Evolutionary conservation across 768 basidiomycete genomes (phyloP), one percentile per base, ranked within the genome.

Genomic region (Mycena pura): DNA sequence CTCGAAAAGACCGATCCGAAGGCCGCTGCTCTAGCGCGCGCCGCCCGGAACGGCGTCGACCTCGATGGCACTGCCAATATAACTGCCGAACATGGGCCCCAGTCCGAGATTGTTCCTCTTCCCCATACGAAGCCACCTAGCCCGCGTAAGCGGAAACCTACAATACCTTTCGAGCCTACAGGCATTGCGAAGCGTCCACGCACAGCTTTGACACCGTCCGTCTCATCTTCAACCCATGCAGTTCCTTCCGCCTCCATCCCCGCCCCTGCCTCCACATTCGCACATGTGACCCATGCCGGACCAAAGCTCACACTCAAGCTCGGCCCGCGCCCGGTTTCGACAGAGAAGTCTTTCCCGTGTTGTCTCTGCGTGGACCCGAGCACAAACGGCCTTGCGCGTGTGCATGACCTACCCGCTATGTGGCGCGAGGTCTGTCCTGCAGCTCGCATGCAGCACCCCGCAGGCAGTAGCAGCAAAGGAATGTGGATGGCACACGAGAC

Each of bases 401-500:
- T 93, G 19, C 82, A 88, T 32, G 88, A 91, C 59, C 87, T 88
- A 17, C 91, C 91, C 3, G 52, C 78, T 6, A 76, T 79, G 29
- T 77, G 83, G 66, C 85, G 78, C 62, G 87, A 88, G 47, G 78
- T 81, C 13, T 73, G 78, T 5, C 84, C 84, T 36, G 80, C 78
- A 10, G 57, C 60, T 15, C 63, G 52, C 24, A 27, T 64, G 3
- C 57, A 60, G 47, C 56, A 39, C 41, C 52, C 53, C 43, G 27
- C 25, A 4, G 14, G n/a, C 22, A 25, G 11, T 40, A 75, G 81
- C 25, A 74, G 79, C 52, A 77, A 81, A 14, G 78, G 77, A 43
- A 69, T 76, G 6, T 92, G 90, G 89, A 81, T 83, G 81, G 93
- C 92, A 1, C 95, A 97, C 72, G 88, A 88, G 65, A 74, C 81